Percentiles rank a stretch among this genome's conserved stretches.
phyloP scores from a whole-genome alignment of 1,139 yeast species.

The Debaryomyces subglobosus region DNA sequence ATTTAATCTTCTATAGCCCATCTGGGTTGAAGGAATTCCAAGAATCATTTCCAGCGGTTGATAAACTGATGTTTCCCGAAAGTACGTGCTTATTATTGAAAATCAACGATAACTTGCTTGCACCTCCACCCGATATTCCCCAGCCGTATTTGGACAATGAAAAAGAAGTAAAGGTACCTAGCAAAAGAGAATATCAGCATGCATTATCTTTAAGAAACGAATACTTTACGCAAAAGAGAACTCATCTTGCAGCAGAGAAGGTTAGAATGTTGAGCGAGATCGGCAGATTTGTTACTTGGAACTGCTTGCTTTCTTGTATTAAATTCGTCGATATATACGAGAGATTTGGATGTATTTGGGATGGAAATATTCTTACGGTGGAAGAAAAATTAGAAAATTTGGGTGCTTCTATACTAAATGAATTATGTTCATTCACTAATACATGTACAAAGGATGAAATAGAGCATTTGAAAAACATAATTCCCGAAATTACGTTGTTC shows the following conservation, averaged over 20 bases:
- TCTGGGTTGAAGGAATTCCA: slow-evolving; percentile 16
- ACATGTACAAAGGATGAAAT: slow-evolving; percentile 19
- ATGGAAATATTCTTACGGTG: slow-evolving; percentile 12
- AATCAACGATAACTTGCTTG: slow-evolving; percentile 14
- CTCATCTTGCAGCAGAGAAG: slow-evolving; percentile 45
- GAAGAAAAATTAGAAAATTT: slow-evolving; percentile 18
- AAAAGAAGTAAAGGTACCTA: slow-evolving; percentile 39
- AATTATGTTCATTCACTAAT: slow-evolving; percentile 25
- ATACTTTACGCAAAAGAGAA: slow-evolving; percentile 38
- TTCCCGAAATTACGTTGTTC: slow-evolving; percentile 25
- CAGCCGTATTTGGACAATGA: slow-evolving; percentile 45
- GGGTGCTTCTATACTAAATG: slow-evolving; percentile 26
- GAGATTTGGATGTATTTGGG: slow-evolving; percentile 26
- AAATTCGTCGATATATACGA: slow-evolving; percentile 26
- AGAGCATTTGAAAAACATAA: slow-evolving; percentile 14
- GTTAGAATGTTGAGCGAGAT: slow-evolving; percentile 40
- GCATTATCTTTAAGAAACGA: slow-evolving; percentile 37
- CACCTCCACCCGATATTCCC: slow-evolving; percentile 44
- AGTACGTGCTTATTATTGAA: slow-evolving; percentile 24
- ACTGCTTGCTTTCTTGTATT: slow-evolving; percentile 24
- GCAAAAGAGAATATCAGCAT: slow-evolving; percentile 31
- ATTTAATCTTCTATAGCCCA: slow-evolving; percentile 9
- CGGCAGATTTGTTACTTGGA: slow-evolving; percentile 44
- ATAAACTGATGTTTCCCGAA: slow-evolving; percentile 18
- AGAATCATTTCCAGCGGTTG: slow-evolving; percentile 15